Percentiles rank a stretch among this genome's conserved stretches.
These are phyloP conservation scores for Letharia lupina DNA, from an alignment of 495 filamentous ascomycete species.

Conservation along the genomic window DNA sequence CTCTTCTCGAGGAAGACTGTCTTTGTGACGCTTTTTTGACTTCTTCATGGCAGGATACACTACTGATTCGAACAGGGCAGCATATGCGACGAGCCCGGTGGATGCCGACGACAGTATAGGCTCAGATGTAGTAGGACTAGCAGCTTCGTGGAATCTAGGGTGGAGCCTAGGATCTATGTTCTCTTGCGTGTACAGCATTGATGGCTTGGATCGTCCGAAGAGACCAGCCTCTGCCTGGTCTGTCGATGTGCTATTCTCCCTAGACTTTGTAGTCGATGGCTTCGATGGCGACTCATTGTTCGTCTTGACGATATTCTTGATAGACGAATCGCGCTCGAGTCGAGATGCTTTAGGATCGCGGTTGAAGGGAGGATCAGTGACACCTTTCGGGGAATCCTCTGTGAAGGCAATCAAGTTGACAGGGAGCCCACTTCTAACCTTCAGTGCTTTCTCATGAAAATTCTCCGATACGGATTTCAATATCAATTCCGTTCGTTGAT, in stretches of 20 bases:
- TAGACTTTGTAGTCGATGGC: not conserved
- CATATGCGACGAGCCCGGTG: too few relatives aligned
- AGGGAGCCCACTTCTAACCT: not conserved
- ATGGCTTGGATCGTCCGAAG: not conserved
- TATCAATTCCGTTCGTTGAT: not conserved
- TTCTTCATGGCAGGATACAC: not conserved
- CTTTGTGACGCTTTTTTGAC: conserved; percentile 3
- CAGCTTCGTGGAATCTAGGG: not conserved
- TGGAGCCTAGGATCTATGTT: not conserved
- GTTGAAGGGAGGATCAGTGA: not conserved
- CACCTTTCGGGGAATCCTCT: not conserved
- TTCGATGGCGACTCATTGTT: not conserved
- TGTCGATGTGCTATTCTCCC: not conserved
- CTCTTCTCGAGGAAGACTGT: not conserved
- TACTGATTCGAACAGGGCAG: not conserved
- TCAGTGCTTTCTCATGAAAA: not conserved
- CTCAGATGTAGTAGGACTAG: not conserved
- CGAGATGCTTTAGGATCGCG: not conserved
- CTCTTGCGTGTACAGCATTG: not conserved
- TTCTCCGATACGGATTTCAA: not conserved
- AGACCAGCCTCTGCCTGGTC: too few relatives aligned
- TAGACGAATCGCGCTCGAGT: not conserved
- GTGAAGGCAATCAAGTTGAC: not conserved
- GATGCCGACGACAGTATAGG: not conserved
- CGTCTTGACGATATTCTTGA: not conserved